Conservation (phyloP, 306 rosid species). For the Comarum palustre region DNA sequence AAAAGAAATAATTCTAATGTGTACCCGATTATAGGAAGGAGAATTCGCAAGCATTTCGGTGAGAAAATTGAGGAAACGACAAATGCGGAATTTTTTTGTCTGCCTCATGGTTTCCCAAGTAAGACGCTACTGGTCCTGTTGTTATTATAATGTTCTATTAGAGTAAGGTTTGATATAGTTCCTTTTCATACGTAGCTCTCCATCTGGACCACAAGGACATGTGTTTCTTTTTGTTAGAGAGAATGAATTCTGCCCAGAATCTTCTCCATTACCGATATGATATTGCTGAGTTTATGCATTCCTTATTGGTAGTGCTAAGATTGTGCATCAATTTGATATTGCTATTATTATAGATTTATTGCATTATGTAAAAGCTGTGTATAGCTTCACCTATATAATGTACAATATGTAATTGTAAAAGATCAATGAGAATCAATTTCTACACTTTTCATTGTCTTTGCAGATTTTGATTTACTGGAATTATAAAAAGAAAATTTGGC, state of each 20-base stretch:
- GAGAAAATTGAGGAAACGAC: constrained; percentile 78
- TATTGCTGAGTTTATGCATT: too few species aligned
- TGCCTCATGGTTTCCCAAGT: constrained; percentile 96
- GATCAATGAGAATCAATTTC: too few species aligned
- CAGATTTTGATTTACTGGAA: background rate
- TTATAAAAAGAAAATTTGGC: background rate
- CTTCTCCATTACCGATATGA: too few species aligned
- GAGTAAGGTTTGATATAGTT: constrained; percentile 17
- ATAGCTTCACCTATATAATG: background rate
- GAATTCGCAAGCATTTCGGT: constrained; percentile 62
- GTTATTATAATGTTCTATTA: background rate
- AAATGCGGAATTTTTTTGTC: constrained; percentile 82
- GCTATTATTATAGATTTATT: too few species aligned
- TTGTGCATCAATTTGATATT: too few species aligned
- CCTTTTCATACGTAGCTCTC: background rate
- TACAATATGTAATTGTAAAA: too few species aligned
- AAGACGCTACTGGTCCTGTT: background rate
- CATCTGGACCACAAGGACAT: background rate
- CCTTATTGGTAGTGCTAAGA: too few species aligned
- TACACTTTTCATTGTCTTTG: background rate
- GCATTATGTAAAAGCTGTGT: too few species aligned
- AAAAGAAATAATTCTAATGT: constrained; percentile 30
- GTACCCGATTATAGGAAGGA: constrained; percentile 62
- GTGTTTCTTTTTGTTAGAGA: background rate
- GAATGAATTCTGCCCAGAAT: too few species aligned